Percentiles rank a stretch among this genome's conserved stretches.
Conservation (phyloP, 2,329 filamentous ascomycete genomes). For the Colletotrichum endophyticum region DNA sequence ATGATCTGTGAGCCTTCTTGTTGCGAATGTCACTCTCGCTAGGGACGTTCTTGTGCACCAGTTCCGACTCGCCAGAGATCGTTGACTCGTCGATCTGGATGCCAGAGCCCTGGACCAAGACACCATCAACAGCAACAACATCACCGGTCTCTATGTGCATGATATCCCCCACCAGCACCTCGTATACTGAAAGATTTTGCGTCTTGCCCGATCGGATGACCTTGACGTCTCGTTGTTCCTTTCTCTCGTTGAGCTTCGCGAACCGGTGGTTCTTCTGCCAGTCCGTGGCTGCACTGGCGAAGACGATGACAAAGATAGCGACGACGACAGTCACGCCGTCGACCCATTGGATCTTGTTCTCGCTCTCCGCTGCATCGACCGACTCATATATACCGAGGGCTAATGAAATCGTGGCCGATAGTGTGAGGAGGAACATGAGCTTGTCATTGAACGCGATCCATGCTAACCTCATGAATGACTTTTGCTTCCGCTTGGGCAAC, state of each 20-base stretch:
- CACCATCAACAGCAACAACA: conserved; percentile 74
- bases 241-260: conserved; percentile 80
- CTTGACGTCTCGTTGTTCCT: conserved; percentile 76
- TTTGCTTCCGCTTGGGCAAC: conserved; percentile 72
- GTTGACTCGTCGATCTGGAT: conserved; percentile 72
- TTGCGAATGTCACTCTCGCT: conserved; percentile 60
- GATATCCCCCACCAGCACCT: conserved; percentile 76
- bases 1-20: conserved; percentile 60
- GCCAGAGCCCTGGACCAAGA: conserved; percentile 70
- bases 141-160: conserved; percentile 77
- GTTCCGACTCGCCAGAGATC: conserved; percentile 76
- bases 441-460: conserved; percentile 89
- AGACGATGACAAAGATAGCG: conserved; percentile 76
- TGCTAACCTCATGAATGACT: conserved; percentile 71
- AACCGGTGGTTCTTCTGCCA: conserved; percentile 85
- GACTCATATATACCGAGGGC: conserved; percentile 78
- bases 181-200: conserved; percentile 71
- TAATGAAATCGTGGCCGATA: conserved; percentile 75
- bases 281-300: conserved; percentile 80
- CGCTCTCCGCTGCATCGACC: conserved; percentile 54
- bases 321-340: conserved; percentile 82
- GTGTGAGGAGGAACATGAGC: conserved; percentile 73
- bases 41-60: conserved; percentile 70
- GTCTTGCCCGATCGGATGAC: conserved; percentile 77
- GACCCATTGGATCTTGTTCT: conserved; percentile 75